These are phyloP conservation scores for Ormosia emarginata DNA, from an alignment of 306 rosid species.

Conservation along the genomic window DNA sequence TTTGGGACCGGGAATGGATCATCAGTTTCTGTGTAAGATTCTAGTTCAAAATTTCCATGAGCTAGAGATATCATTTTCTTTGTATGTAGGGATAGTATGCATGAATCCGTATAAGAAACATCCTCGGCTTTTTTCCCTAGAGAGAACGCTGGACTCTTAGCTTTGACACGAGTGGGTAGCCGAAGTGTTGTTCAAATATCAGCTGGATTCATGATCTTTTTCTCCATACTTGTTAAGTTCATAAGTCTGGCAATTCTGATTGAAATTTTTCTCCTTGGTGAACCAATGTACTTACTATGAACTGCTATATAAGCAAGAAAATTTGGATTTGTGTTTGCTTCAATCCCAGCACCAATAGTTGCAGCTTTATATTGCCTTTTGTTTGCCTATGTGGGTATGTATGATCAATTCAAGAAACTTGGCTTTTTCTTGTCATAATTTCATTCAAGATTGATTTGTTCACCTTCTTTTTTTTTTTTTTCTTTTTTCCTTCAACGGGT, in stretches of 20 bases:
- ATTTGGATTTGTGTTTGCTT: constrained; percentile 93
- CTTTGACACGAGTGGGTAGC: constrained; percentile 89
- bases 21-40: constrained; percentile 83
- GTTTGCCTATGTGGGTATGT: constrained; percentile 94
- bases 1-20: constrained; percentile 87
- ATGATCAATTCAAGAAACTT: constrained; percentile 2
- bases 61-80: constrained; percentile 4
- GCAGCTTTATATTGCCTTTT: constrained; percentile 83
- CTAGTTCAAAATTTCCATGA: constrained; percentile 23
- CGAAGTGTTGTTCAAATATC: constrained; percentile 93
- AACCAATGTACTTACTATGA: constrained; percentile 1
- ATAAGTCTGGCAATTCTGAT: background rate
- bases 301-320: constrained; percentile 52
- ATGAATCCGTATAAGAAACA: background rate
- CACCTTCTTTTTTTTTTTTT: background rate
- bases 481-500: constrained; percentile 44
- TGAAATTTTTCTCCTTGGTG: background rate
- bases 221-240: constrained; percentile 76
- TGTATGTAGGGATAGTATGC: background rate
- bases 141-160: constrained; percentile 88
- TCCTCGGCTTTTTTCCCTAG: constrained; percentile 33
- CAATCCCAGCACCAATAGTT: constrained; percentile 79
- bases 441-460: constrained; percentile 7
- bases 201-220: constrained; percentile 93
- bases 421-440: background rate